Conservation (phyloP, 2,329 filamentous ascomycete species). For the Arthrocladium fulminans region DNA sequence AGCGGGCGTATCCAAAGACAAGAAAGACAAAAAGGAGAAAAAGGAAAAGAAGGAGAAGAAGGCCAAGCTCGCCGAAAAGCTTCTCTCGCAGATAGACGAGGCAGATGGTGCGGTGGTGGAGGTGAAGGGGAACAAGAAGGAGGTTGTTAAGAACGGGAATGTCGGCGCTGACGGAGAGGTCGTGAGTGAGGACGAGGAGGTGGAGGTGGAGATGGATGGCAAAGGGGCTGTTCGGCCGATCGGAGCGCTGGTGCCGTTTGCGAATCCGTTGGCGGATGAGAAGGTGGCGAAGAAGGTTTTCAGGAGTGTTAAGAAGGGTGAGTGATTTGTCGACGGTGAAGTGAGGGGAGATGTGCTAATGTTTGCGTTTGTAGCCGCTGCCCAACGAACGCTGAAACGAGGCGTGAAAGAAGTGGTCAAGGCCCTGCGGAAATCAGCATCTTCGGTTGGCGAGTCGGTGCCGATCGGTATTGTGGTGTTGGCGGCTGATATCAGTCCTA, state of each 20-base stretch:
- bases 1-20: conserved; percentile 21
- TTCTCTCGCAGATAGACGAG: conserved; percentile 17
- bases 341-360: conserved; percentile 1
- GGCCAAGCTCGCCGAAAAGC: conserved; percentile 19
- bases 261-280: conserved; percentile 42
- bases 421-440: conserved; percentile 79
- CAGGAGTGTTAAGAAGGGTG: conserved; percentile 46
- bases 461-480: conserved; percentile 76
- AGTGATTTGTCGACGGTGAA: conserved; percentile 7
- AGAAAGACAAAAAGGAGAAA: conserved; percentile 41
- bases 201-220: conserved; percentile 13
- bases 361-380: conserved; percentile 59
- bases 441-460: conserved; percentile 18
- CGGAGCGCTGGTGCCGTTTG: conserved; percentile 42
- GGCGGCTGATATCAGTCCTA: conserved; percentile 92
- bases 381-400: conserved; percentile 90
- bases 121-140: conserved; percentile 12
- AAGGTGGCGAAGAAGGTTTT: conserved; percentile 44
- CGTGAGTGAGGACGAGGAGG: conserved; percentile 16
- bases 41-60: conserved; percentile 29
- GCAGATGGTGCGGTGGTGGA: conserved; percentile 10
- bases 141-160: conserved; percentile 9
- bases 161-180: conserved; percentile 19
- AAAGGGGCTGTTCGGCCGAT: conserved; percentile 27
- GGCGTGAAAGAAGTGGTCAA: conserved; percentile 99